Evolutionary conservation across 2,329 filamentous ascomycete genomes (phyloP).

Genomic region (Lasiodiplodia sp.): DNA sequence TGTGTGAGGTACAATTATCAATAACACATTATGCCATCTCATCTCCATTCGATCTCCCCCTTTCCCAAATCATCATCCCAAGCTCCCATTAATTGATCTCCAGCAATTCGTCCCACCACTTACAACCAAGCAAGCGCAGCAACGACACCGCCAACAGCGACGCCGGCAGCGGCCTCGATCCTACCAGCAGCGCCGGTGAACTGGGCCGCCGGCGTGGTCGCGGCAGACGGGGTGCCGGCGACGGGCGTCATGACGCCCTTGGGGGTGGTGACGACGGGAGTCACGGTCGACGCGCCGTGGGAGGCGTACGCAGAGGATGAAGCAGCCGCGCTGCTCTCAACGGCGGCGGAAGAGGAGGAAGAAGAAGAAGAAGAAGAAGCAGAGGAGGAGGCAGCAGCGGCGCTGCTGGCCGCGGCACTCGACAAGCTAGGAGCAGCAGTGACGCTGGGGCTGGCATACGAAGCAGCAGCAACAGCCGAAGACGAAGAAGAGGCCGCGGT

Average conservation of each 20-base stretch:
- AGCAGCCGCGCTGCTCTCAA: background rate
- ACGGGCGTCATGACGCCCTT: conserved; percentile 9
- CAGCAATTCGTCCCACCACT: background rate
- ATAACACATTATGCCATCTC: conserved; percentile 11
- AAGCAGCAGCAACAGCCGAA: conserved; percentile 21
- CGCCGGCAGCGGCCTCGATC: conserved; percentile 20
- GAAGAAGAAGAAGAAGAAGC: background rate
- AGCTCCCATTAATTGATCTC: background rate
- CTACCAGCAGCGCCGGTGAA: conserved; percentile 34
- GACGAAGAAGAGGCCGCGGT: conserved; percentile 18
- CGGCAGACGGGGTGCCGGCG: conserved; percentile 6
- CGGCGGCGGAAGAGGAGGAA: background rate
- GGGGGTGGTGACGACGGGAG: background rate
- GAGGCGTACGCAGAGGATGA: background rate
- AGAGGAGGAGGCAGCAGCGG: conserved; percentile 28
- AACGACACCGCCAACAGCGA: conserved; percentile 32
- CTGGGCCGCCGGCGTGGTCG: conserved; percentile 19
- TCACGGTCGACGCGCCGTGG: background rate
- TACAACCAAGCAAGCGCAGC: conserved; percentile 36
- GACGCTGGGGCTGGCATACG: conserved; percentile 23
- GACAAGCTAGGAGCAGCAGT: conserved; percentile 26
- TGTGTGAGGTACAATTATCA: background rate
- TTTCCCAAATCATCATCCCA: background rate
- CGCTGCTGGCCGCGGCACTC: conserved; percentile 21
- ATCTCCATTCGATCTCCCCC: background rate